These are phyloP conservation scores for Allium fistulosum DNA, from an alignment of 106 monocot species.

Conservation along the genomic window DNA sequence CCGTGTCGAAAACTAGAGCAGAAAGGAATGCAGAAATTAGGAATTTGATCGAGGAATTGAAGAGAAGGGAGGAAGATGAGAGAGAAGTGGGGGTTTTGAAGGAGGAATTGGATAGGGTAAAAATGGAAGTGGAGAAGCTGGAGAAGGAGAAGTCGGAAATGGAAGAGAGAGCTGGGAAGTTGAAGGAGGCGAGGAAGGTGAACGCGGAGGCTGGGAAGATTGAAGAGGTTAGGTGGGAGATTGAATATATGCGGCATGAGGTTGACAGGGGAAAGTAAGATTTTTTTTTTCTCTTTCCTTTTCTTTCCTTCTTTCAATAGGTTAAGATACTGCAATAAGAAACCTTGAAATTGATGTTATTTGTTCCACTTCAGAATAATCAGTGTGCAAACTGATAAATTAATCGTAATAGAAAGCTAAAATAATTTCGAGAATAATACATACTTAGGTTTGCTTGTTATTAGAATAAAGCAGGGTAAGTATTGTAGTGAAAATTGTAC, in stretches of 20 bases:
- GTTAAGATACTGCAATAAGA: no score
- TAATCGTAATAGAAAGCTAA: no score
- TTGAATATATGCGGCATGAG: constrained; percentile 4
- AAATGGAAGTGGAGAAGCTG: constrained; percentile 33
- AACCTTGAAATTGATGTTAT: no score
- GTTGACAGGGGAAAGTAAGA: constrained; percentile 11
- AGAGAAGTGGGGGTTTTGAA: no score
- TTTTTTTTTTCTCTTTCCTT: background rate
- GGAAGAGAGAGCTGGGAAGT: constrained; percentile 13
- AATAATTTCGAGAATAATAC: no score
- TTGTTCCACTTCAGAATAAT: background rate
- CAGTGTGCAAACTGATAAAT: no score
- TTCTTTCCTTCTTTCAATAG: no score
- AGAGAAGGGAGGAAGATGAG: constrained; percentile 4
- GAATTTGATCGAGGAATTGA: constrained; percentile 13
- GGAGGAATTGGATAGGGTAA: background rate
- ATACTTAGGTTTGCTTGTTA: no score
- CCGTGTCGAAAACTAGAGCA: constrained; percentile 16
- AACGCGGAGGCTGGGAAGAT: constrained; percentile 1
- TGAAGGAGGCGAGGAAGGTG: constrained; percentile 11
- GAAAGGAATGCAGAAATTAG: constrained; percentile 41
- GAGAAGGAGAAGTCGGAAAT: constrained; percentile 34
- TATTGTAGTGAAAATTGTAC: no score
- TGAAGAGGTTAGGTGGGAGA: constrained; percentile 10
- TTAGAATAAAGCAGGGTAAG: no score